Conservation (phyloP, 108 stramenopile genomes). For the Pseudonitzschia pungens region DNA sequence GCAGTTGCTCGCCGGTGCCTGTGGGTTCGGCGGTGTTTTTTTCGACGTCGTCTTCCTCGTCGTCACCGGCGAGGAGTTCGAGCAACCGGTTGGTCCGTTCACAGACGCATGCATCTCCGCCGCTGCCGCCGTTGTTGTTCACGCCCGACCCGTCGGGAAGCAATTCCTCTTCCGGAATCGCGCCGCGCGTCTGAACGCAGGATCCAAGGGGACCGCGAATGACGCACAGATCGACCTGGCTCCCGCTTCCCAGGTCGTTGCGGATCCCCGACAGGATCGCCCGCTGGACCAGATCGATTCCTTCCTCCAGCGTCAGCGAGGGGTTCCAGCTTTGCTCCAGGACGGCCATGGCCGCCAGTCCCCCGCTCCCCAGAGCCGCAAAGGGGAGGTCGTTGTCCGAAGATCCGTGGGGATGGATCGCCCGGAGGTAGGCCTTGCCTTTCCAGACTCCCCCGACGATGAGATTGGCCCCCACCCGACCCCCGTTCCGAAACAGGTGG, state of each 20-base stretch:
- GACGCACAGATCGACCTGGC: conserved; percentile 68
- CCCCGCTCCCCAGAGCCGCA: conserved; percentile 82
- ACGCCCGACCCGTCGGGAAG: not conserved
- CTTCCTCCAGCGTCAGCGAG: conserved; percentile 55
- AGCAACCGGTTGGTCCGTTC: conserved; percentile 27
- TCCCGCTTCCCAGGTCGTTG: conserved; percentile 87
- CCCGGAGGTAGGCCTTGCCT: conserved; percentile 47
- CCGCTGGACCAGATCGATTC: conserved; percentile 52
- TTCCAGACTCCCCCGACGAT: conserved; percentile 70
- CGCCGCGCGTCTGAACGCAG: conserved; percentile 27
- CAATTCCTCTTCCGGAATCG: conserved; percentile 39
- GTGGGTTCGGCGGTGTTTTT: not conserved
- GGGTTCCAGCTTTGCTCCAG: conserved; percentile 59
- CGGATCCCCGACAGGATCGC: conserved; percentile 77
- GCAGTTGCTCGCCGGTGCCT: not conserved
- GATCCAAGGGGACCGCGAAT: conserved; percentile 30
- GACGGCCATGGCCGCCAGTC: conserved; percentile 77
- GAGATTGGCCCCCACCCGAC: conserved; percentile 70
- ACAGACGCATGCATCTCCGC: not conserved
- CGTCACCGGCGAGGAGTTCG: conserved; percentile 33
- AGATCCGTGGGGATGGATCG: conserved; percentile 83
- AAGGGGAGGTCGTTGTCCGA: conserved; percentile 69
- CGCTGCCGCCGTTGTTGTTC: conserved; percentile 26
- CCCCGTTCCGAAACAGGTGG: conserved; percentile 43
- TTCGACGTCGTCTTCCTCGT: conserved; percentile 18